A percentile compares a stretch with the other conserved stretches of the same genome.
Evolutionary conservation across 768 basidiomycete species (phyloP).

Genomic region (Candolleomyces aberdarensis): DNA sequence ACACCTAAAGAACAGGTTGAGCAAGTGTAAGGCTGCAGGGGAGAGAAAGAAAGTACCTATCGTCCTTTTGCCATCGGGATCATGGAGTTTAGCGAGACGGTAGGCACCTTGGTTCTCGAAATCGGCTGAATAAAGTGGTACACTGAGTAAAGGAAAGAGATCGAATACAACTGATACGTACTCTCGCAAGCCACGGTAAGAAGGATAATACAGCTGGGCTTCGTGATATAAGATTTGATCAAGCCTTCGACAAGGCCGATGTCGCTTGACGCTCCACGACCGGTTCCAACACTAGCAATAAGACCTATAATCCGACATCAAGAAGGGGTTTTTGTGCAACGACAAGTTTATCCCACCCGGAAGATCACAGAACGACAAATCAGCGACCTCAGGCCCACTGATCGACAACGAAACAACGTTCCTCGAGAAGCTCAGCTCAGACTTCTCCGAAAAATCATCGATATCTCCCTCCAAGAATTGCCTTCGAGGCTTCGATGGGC

Average conservation of each 20-base stretch:
- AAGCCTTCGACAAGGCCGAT: constrained; percentile 60
- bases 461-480: constrained; percentile 36
- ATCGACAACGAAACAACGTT: constrained; percentile 60
- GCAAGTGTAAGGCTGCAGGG: background rate
- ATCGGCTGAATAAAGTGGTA: constrained; percentile 46
- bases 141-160: background rate
- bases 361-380: constrained; percentile 63
- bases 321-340: background rate
- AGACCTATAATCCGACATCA: constrained; percentile 36
- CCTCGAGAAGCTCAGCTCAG: constrained; percentile 42
- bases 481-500: constrained; percentile 36
- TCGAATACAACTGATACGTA: constrained; percentile 22
- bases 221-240: constrained; percentile 55
- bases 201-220: constrained; percentile 60
- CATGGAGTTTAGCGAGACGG: constrained; percentile 55
- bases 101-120: constrained; percentile 79
- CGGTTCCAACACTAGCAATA: constrained; percentile 52
- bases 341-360: constrained; percentile 36
- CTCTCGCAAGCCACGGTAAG: constrained; percentile 65
- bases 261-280: constrained; percentile 47
- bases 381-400: constrained; percentile 55
- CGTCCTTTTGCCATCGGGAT: constrained; percentile 63
- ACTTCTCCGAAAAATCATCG: constrained; percentile 20
- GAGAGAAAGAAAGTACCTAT: constrained; percentile 47
- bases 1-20: constrained; percentile 42